Percentiles rank a stretch among this genome's conserved stretches.
These are phyloP conservation scores for Cantharellus anzutake DNA, from an alignment of 768 basidiomycete genomes.

Conservation along the genomic window DNA sequence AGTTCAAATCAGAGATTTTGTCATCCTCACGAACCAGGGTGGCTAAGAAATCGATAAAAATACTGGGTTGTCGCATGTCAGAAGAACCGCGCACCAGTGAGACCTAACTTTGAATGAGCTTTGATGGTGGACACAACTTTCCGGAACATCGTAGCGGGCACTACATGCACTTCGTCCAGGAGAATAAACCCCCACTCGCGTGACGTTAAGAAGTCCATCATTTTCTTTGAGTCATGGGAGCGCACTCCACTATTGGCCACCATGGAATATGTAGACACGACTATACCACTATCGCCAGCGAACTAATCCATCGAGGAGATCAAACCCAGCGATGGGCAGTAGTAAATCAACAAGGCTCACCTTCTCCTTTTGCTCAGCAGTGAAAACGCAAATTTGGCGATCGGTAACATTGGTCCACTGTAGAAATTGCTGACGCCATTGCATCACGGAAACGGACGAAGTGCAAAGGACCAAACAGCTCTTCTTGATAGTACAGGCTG, in stretches of 20 bases:
- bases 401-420: conserved; percentile 98
- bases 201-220: conserved; percentile 99
- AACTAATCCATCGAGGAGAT: conserved; percentile 33
- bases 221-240: conserved; percentile 98
- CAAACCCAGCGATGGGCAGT: not conserved
- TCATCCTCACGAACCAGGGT: conserved; percentile 98
- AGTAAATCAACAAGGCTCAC: conserved; percentile 21
- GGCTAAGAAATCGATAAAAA: conserved; percentile 29
- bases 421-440: conserved; percentile 98
- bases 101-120: conserved; percentile 92
- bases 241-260: conserved; percentile 96
- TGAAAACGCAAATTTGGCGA: conserved; percentile 91
- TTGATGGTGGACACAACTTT: conserved; percentile 96
- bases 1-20: conserved; percentile 95
- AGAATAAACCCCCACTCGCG: conserved; percentile 98
- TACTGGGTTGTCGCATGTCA: not conserved
- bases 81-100: conserved; percentile 48
- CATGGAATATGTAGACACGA: conserved; percentile 99
- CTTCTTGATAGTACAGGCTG: conserved; percentile 98
- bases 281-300: conserved; percentile 90
- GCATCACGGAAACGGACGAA: conserved; percentile 73
- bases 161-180: conserved; percentile 96
- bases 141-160: conserved; percentile 97
- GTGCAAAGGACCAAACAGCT: conserved; percentile 95
- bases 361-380: conserved; percentile 92